Base-by-base conservation (phyloP, 352 stramenopile genomes). In the Pythium rishiriense region DNA sequence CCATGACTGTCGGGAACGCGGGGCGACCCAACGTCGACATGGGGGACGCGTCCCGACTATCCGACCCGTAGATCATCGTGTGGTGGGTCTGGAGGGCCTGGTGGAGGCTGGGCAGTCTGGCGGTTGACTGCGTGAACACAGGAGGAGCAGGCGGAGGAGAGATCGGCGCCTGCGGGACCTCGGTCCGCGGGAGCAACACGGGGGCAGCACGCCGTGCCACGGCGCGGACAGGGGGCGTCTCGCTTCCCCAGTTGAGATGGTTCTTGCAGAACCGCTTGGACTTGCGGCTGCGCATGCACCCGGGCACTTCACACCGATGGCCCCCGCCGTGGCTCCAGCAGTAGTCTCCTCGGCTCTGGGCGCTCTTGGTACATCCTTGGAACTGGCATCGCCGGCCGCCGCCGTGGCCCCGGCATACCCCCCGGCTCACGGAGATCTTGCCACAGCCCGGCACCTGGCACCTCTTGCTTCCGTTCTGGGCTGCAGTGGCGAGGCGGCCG, bases 281-380 rank as follows among this genome's bases (percentile, higher is more conserved):
- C 76, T 87, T 84, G 65, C 81, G 67, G 53, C 71, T 85, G 26
- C 77, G 78, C 71, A 82, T 79, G 68, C 81, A 90, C 42, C 63
- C 58, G 54, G 78, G 76, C 10, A 80, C 79, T 49, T 87, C 73
- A 52, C 81, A 90, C 24, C 79, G 79, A 42, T 87, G 75, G 31
- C 81, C 79, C 33, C 79, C 81, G 10, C 81, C 81, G 63, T 90
- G 81, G 0, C 77, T 76, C 75, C 81, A 87, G 66, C 81, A 90
- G 41, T 80, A 82, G 52, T 84, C 66, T 29, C 80, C 84, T 45
- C 77, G 72, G 45, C 78, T 85, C 64, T 89, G 79, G 10, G 79
- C 80, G 14, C 79, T 72, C 43, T 85, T 87, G n/a, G 61, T 39
- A 66, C 81, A 91, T 3, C 69, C 76, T 1, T 31, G 47, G 28